These are phyloP conservation scores for Knoxia roxburghii DNA, from an alignment of 257 asterid species.

Conservation along the genomic window DNA sequence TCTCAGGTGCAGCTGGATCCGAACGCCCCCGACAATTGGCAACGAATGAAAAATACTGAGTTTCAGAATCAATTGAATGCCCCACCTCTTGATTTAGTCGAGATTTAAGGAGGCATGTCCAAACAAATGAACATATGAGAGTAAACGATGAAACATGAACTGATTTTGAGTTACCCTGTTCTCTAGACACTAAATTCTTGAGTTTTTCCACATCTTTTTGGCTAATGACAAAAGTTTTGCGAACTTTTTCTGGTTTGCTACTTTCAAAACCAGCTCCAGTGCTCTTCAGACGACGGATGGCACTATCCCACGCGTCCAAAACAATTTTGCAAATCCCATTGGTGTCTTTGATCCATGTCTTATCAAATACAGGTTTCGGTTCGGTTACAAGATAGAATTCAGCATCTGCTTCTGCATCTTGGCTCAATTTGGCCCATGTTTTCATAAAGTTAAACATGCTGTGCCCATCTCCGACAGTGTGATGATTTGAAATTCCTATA, in stretches of 20 bases:
- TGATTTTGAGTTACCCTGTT: not conserved
- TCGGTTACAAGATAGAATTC: not conserved
- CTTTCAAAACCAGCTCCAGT: not conserved
- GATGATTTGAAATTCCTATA: conserved; percentile 29
- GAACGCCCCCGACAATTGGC: conserved; percentile 28
- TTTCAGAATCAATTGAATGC: not conserved
- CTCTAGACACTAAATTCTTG: conserved; percentile 15
- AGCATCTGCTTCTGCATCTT: not conserved
- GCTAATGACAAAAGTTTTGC: conserved; percentile 26
- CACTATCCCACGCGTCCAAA: not conserved
- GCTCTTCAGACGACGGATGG: not conserved
- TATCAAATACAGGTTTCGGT: conserved; percentile 20
- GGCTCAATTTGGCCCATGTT: conserved; percentile 25
- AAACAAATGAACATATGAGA: conserved; percentile 26
- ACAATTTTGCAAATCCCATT: conserved; percentile 8
- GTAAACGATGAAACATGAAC: conserved; percentile 29
- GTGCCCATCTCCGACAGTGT: conserved; percentile 35
- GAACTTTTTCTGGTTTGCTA: conserved; percentile 20
- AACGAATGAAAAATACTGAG: conserved; percentile 2
- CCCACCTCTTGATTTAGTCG: not conserved
- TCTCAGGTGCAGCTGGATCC: conserved; percentile 28
- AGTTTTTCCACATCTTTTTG: conserved; percentile 18
- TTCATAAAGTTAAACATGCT: conserved; percentile 24
- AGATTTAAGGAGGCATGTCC: conserved; percentile 32
- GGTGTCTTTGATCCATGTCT: conserved; percentile 21